Evolutionary conservation across 108 stramenopile species (phyloP).

Genomic region (Schizochytrium sp.): DNA sequence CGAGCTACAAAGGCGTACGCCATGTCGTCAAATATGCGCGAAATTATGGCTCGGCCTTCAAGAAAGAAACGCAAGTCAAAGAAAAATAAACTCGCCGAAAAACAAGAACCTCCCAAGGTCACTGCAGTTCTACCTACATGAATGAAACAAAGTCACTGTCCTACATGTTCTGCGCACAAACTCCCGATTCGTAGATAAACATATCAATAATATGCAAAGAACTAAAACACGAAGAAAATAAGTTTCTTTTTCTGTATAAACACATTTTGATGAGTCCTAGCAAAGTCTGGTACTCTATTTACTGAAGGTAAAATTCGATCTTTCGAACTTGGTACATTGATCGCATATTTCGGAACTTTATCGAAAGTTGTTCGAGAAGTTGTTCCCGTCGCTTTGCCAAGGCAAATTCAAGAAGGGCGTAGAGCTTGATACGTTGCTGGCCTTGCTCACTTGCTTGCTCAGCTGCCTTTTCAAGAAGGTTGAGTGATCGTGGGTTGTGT

Average conservation of each 20-base stretch:
- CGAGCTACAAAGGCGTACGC: background rate
- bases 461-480: conserved; percentile 19
- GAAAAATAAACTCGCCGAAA: background rate
- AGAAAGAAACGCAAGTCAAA: background rate
- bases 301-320: background rate
- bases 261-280: background rate
- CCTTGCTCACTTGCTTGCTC: background rate
- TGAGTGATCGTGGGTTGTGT: background rate
- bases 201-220: no score
- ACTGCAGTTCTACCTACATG: background rate
- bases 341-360: background rate
- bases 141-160: no score
- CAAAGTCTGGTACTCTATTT: background rate
- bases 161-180: no score
- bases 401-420: conserved; percentile 24
- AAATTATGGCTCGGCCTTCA: background rate
- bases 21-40: background rate
- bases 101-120: background rate
- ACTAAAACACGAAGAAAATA: background rate
- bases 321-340: background rate
- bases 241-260: background rate
- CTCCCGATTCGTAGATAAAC: no score
- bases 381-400: background rate
- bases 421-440: background rate
- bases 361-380: background rate